Evolutionary conservation across 441 rosid species (phyloP).

Genomic region (Populus hybrid): DNA sequence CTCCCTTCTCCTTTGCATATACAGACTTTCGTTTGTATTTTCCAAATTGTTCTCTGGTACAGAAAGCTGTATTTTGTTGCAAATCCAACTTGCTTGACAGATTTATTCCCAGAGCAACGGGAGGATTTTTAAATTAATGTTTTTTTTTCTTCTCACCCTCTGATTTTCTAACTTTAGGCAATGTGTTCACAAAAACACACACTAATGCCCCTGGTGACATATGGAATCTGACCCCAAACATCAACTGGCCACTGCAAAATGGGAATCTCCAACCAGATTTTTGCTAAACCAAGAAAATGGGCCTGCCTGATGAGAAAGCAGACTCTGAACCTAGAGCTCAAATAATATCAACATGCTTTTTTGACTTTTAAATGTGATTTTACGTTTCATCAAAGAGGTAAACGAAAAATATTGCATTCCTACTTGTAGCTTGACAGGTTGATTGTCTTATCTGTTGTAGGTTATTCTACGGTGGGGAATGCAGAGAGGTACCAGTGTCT

Average conservation of each 20-base stretch:
- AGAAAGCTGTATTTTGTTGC: not conserved
- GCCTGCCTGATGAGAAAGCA: not conserved
- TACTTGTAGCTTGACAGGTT: not conserved
- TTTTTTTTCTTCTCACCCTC: too few species aligned
- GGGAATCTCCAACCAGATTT: not conserved
- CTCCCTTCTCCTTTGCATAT: not conserved
- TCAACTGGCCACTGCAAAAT: not conserved
- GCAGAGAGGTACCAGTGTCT: conserved; percentile 60
- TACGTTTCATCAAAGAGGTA: not conserved
- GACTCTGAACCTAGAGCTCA: not conserved
- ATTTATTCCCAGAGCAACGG: not conserved
- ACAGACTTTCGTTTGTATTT: not conserved
- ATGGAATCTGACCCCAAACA: not conserved
- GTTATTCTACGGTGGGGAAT: conserved; percentile 60
- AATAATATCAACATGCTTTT: conserved; percentile 1
- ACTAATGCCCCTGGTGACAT: not conserved
- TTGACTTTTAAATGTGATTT: not conserved
- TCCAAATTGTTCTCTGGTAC: not conserved
- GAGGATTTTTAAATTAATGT: not conserved
- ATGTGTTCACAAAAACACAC: not conserved
- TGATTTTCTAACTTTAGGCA: not conserved
- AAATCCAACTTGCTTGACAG: not conserved
- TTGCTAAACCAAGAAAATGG: not conserved
- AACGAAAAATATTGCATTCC: not conserved
- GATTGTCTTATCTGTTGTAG: conserved; percentile 20